These are phyloP conservation scores for Ganoderma sinense DNA, from an alignment of 1,284 basidiomycete species.

Conservation along the genomic window DNA sequence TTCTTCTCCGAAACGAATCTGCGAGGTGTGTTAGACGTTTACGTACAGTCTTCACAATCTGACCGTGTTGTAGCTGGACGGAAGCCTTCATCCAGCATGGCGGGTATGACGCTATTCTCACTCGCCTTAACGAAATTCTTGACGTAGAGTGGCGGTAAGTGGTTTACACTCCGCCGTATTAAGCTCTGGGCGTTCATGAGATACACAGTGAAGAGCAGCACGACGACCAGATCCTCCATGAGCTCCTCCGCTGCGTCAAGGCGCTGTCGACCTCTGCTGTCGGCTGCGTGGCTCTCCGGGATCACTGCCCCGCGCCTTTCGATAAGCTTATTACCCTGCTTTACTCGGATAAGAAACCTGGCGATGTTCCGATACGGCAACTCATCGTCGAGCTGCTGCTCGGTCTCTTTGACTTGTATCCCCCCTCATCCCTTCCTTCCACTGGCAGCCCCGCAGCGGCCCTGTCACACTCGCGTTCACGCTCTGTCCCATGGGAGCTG, in stretches of 20 bases:
- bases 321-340: constrained; percentile 83
- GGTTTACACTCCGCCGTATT: not conserved
- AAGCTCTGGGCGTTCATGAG: not conserved
- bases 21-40: constrained; percentile 63
- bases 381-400: constrained; percentile 89
- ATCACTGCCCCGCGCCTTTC: constrained; percentile 87
- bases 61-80: constrained; percentile 74
- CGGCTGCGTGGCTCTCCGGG: constrained; percentile 83
- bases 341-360: constrained; percentile 97
- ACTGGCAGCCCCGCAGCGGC: constrained; percentile 30
- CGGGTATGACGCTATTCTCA: constrained; percentile 87
- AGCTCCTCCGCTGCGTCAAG: constrained; percentile 93
- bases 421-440: constrained; percentile 66
- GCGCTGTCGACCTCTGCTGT: constrained; percentile 91
- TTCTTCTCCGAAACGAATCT: constrained; percentile 87
- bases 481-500: constrained; percentile 38
- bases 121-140: constrained; percentile 90
- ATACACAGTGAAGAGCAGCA: constrained; percentile 93
- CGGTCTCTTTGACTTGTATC: constrained; percentile 86
- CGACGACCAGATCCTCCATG: constrained; percentile 93
- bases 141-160: constrained; percentile 95
- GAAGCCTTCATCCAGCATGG: constrained; percentile 85
- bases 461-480: constrained; percentile 34
- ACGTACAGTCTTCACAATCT: not conserved
- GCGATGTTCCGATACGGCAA: constrained; percentile 89